phyloP scores from a whole-genome alignment of 495 filamentous ascomycete species.

The Aspergillus coremiiformis region DNA sequence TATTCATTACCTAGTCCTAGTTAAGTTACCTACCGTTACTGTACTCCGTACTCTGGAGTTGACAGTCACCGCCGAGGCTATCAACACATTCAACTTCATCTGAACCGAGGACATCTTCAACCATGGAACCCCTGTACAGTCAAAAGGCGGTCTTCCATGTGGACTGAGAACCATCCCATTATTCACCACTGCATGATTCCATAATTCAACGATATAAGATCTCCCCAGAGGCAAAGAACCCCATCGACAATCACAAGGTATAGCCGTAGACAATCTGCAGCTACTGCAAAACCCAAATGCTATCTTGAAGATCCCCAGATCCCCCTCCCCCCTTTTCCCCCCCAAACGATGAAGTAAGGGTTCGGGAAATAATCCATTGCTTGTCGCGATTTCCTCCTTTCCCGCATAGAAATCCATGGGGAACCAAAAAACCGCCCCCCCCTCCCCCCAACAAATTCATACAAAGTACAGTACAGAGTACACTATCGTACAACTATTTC shows the following conservation, averaged over 20 bases:
- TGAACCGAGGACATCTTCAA: neutral
- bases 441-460: neutral
- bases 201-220: neutral
- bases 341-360: neutral
- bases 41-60: too few species aligned
- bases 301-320: neutral
- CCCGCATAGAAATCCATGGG: neutral
- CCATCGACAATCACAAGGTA: neutral
- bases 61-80: neutral
- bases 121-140: neutral
- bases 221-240: neutral
- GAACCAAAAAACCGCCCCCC: neutral
- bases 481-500: neutral
- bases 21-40: too few species aligned
- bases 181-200: neutral
- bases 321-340: too few species aligned
- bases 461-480: neutral
- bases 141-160: neutral
- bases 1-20: too few species aligned
- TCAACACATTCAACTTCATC: neutral
- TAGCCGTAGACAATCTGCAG: neutral
- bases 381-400: too few species aligned
- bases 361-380: neutral
- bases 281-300: neutral
- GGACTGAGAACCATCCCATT: neutral